Evolutionary conservation across 2,329 filamentous ascomycete species (phyloP).

Genomic region (Microascus cirrosus): DNA sequence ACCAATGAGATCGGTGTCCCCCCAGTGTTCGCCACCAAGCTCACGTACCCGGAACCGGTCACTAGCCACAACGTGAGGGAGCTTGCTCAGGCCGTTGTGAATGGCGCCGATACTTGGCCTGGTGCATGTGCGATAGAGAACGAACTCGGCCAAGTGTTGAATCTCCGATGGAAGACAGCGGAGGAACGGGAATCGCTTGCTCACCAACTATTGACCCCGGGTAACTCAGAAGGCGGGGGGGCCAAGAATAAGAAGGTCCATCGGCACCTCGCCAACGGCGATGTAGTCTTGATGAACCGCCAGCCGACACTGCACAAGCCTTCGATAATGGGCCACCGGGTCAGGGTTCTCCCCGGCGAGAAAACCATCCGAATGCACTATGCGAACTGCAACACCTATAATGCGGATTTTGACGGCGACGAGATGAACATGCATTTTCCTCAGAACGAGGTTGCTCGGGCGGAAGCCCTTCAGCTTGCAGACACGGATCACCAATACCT

Average conservation of each 20-base stretch:
- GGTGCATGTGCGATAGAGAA: slow-evolving; percentile 92
- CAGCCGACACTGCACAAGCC: slow-evolving; percentile 97
- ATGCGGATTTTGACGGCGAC: slow-evolving; percentile 97
- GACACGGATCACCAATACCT: slow-evolving; percentile 97
- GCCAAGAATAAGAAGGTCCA: slow-evolving; percentile 92
- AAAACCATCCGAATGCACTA: slow-evolving; percentile 99
- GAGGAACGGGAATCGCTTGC: slow-evolving; percentile 85
- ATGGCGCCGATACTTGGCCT: slow-evolving; percentile 87
- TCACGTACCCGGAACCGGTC: slow-evolving; percentile 94
- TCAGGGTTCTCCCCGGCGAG: slow-evolving; percentile 82
- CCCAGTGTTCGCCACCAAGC: slow-evolving; percentile 90
- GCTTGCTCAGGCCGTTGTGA: slow-evolving; percentile 90
- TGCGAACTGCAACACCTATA: slow-evolving; percentile 98
- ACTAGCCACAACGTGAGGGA: slow-evolving; percentile 96
- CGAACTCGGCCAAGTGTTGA: slow-evolving; percentile 85
- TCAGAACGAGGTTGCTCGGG: slow-evolving; percentile 87
- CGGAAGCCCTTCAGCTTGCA: slow-evolving; percentile 79
- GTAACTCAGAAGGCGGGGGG: slow-evolving; percentile 61
- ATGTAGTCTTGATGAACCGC: slow-evolving; percentile 97
- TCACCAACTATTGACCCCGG: slow-evolving; percentile 83
- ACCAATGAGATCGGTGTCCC: slow-evolving; percentile 98
- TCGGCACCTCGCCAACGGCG: slow-evolving; percentile 88
- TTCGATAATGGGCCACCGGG: slow-evolving; percentile 96
- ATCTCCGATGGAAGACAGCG: slow-evolving; percentile 71
- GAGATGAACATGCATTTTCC: slow-evolving; percentile 99